Base-by-base conservation (phyloP, 257 asterid genomes). In the Avicennia marina region DNA sequence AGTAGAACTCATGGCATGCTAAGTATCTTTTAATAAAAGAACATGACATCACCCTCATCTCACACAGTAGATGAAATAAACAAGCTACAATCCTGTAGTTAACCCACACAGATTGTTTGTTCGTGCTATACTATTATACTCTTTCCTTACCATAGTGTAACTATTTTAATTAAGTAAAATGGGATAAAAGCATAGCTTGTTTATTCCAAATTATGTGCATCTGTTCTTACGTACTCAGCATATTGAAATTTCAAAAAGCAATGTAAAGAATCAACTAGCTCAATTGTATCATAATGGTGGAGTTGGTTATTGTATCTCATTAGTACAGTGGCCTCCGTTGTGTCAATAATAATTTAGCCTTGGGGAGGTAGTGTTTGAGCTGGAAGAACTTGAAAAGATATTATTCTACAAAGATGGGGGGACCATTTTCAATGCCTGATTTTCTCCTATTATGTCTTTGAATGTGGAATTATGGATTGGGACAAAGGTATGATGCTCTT, bases 1-100 rank as follows among this genome's bases (percentile, higher is more conserved):
- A 22, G 34, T 53, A 42, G 32, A 56, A 58, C 31, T 40, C 31
- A 41, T 12, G 11, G 40, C n/a, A 62, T 44, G 27, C 15, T 18
- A 36, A 18, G 31, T 41, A 2, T 40, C 57, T 49, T 40, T 54
- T 43, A 7, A 43, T 25, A 15, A 18, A 72, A 44, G 18, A 45
- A 40, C 26, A n/a, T 17, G 18, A 25, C 22, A 3, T 22, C 17
- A 25, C 38, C 59, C 41, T 10, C 58, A 18, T 52, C 41, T 7
- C 66, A 10, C 20, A 33, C 19, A 10, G 15, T 34, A 20, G 19
- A 15, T 34, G 4, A 11, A 9, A 26, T 47, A 63, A 43, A 10
- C n/a, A 47, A 58, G 24, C 58, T 55, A 16, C 7, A 39, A 17
- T 18, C 11, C 4, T 41, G 12, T 21, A 48, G 52, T 43, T 27